Evolutionary conservation across 441 rosid species (phyloP).

Genomic region (Syzygium malaccense): DNA sequence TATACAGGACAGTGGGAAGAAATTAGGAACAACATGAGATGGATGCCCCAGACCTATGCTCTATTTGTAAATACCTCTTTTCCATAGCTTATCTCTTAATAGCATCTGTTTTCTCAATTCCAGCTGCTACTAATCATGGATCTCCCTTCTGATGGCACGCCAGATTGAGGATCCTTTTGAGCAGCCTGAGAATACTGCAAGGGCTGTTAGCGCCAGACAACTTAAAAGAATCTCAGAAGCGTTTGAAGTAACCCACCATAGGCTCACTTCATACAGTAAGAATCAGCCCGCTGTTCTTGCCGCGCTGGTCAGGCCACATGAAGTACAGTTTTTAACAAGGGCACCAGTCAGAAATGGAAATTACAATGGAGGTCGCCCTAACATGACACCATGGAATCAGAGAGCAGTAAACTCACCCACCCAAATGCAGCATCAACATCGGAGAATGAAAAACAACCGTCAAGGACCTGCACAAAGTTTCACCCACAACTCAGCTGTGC

Average conservation of each 20-base stretch:
- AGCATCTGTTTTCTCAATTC: neutral
- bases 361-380: neutral
- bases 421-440: constrained; percentile 10
- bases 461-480: constrained; percentile 4
- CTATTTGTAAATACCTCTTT: constrained; percentile 41
- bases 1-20: constrained; percentile 68
- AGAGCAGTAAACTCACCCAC: constrained; percentile 6
- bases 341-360: constrained; percentile 9
- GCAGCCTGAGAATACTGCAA: constrained; percentile 74
- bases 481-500: neutral
- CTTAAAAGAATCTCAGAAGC: constrained; percentile 48
- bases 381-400: neutral
- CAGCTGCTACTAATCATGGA: neutral
- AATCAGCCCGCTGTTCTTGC: constrained; percentile 15
- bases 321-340: constrained; percentile 15
- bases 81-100: neutral
- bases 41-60: constrained; percentile 78
- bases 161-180: constrained; percentile 96
- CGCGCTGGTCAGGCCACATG: constrained; percentile 32
- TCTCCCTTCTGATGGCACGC: constrained; percentile 2
- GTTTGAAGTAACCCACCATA: constrained; percentile 29
- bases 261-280: constrained; percentile 26
- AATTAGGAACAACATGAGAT: constrained; percentile 48
- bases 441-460: neutral
- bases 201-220: constrained; percentile 47